Percentiles rank a stretch among this genome's conserved stretches.
Conservation (phyloP, 2,329 filamentous ascomycete species). For the Aspergillus jensenii region DNA sequence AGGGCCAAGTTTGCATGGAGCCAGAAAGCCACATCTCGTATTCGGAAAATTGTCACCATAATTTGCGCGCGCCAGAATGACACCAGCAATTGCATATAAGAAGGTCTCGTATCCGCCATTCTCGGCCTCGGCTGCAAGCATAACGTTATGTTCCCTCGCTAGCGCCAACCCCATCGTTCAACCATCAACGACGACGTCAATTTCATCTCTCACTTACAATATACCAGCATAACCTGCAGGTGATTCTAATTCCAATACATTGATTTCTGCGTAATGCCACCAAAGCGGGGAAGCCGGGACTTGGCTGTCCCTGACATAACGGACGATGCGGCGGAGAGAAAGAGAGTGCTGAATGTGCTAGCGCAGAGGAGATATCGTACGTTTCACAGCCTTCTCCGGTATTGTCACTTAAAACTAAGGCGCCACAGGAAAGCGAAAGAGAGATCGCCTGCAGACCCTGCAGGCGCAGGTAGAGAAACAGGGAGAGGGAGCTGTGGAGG, state of each 20-base stretch:
- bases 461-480: conserved; percentile 12
- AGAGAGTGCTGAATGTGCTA: conserved; percentile 55
- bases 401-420: background rate
- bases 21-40: background rate
- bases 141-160: conserved; percentile 8
- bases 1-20: background rate
- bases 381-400: background rate
- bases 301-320: conserved; percentile 13
- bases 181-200: background rate
- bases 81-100: background rate
- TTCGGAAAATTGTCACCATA: background rate
- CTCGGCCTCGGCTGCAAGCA: background rate
- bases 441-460: conserved; percentile 16
- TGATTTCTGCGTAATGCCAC: background rate
- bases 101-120: conserved; percentile 1
- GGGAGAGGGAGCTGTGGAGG: background rate
- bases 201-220: background rate
- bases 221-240: background rate
- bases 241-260: background rate
- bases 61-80: background rate
- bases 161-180: background rate
- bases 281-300: background rate
- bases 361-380: conserved; percentile 54
- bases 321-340: conserved; percentile 54
- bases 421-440: conserved; percentile 16